Conservation (phyloP, 768 basidiomycete species). For the Russula earlei region DNA sequence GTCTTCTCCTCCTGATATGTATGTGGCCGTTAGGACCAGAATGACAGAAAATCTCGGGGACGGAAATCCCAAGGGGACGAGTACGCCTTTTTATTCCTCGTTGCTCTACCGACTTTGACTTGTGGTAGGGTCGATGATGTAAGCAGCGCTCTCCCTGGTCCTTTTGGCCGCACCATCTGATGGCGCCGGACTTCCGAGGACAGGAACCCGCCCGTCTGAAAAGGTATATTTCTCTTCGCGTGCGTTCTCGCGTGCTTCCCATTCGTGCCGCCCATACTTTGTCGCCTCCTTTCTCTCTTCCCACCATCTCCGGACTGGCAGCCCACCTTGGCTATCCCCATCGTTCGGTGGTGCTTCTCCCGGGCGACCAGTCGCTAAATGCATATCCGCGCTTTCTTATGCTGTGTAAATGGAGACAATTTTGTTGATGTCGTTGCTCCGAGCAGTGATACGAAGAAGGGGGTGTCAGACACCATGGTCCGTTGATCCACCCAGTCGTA, state of each 20-base stretch:
- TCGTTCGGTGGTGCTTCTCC: conserved; percentile 1
- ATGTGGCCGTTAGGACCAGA: neutral
- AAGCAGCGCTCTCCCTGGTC: neutral
- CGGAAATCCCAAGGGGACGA: conserved; percentile 12
- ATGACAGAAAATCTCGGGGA: conserved; percentile 2
- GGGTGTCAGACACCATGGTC: neutral
- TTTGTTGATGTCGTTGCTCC: conserved; percentile 10
- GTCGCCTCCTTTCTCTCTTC: conserved; percentile 3
- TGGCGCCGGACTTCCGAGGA: conserved; percentile 7
- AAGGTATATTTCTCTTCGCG: conserved; percentile 14
- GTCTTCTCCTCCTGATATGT: neutral
- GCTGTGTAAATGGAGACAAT: conserved; percentile 10
- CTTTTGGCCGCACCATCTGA: neutral
- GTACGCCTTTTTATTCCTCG: conserved; percentile 22
- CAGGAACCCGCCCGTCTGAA: conserved; percentile 19
- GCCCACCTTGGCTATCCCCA: neutral
- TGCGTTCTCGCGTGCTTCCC: conserved; percentile 1
- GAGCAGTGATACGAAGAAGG: conserved; percentile 2
- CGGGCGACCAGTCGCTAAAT: conserved; percentile 10
- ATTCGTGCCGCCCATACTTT: neutral
- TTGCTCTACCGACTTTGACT: neutral
- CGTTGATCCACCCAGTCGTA: neutral
- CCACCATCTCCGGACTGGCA: conserved; percentile 12
- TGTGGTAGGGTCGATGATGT: conserved; percentile 9
- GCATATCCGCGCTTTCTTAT: conserved; percentile 14